Conservation (phyloP, 306 rosid species). For the Luffa aegyptiaca region DNA sequence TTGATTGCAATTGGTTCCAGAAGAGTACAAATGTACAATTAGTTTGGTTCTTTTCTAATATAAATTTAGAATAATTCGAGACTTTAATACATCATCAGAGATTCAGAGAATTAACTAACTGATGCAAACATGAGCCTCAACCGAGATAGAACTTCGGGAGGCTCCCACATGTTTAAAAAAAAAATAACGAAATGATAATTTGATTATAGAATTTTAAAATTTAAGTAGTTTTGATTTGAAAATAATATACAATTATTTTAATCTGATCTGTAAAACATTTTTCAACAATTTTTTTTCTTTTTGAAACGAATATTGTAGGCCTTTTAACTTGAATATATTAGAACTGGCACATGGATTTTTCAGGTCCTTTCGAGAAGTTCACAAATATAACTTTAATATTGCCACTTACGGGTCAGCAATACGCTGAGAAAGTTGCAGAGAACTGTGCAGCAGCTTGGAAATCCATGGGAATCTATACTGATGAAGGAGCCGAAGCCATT, state of each 20-base stretch:
- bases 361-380: slow-evolving; percentile 67
- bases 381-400: slow-evolving; percentile 35
- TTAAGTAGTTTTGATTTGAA: too few species aligned
- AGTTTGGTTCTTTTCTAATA: neutral
- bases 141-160: too few species aligned
- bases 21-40: neutral
- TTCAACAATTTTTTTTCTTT: too few species aligned
- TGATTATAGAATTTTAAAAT: neutral
- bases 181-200: neutral
- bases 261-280: too few species aligned
- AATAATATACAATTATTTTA: too few species aligned
- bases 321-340: too few species aligned
- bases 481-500: slow-evolving; percentile 57
- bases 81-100: neutral
- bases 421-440: slow-evolving; percentile 51
- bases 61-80: neutral
- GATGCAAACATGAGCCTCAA: too few species aligned
- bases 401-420: slow-evolving; percentile 45
- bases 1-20: neutral
- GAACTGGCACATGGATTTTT: neutral
- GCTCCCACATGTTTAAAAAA: too few species aligned
- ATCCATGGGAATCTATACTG: slow-evolving; percentile 47
- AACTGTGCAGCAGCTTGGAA: slow-evolving; percentile 57
- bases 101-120: too few species aligned
- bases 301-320: too few species aligned